Percentiles rank a stretch among this genome's conserved stretches.
Evolutionary conservation across 2,329 filamentous ascomycete genomes (phyloP).

Genomic region (Neurospora crassa): DNA sequence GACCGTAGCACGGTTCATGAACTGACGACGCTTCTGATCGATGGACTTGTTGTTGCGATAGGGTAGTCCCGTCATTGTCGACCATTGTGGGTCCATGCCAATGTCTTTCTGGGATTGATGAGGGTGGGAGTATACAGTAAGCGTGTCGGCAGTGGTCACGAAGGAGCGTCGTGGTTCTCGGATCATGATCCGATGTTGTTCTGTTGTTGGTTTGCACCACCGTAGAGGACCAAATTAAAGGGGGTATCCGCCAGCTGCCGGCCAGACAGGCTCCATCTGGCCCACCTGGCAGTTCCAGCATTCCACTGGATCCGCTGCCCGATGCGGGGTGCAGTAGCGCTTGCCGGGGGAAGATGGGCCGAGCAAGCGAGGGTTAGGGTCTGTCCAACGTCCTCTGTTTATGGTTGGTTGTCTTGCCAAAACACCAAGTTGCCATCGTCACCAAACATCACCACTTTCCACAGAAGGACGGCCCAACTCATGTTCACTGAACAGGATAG

Average conservation of each 20-base stretch:
- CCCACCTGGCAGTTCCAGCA: not conserved
- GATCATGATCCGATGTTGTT: not conserved
- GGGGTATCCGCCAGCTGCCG: not conserved
- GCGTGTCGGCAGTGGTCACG: not conserved
- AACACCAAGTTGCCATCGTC: not conserved
- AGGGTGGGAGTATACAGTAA: not conserved
- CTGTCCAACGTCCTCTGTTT: not conserved
- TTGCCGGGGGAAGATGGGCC: not conserved
- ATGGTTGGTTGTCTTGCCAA: not conserved
- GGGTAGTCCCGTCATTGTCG: not conserved
- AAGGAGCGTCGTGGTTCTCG: not conserved
- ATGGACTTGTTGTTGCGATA: not conserved
- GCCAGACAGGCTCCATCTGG: not conserved
- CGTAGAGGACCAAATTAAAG: not conserved
- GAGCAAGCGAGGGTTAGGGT: not conserved
- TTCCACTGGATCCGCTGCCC: not conserved
- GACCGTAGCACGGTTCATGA: not conserved
- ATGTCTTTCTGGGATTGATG: not conserved
- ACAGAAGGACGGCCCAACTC: too few relatives aligned
- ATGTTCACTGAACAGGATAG: not conserved
- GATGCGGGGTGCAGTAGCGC: not conserved
- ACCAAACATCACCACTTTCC: not conserved
- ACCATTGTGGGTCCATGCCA: not conserved
- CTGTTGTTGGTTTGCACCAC: not conserved
- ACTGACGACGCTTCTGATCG: not conserved